Evolutionary conservation across 768 basidiomycete species (phyloP).

Genomic region (Vararia minispora): DNA sequence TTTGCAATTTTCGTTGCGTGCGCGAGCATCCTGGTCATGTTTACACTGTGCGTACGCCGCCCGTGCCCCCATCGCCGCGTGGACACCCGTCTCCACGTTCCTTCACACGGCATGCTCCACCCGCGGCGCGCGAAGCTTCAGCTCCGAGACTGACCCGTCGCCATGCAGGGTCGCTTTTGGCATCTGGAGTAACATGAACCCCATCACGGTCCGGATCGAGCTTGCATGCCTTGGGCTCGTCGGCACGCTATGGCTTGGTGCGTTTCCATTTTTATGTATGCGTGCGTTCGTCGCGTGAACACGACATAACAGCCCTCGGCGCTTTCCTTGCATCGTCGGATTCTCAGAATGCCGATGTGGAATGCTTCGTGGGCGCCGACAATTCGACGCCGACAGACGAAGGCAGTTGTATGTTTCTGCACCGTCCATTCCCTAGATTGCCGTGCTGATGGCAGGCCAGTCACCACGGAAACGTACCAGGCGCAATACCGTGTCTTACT

Average conservation of each 20-base stretch:
- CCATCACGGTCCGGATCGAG: constrained; percentile 70
- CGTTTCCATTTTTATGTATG: constrained; percentile 17
- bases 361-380: constrained; percentile 56
- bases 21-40: constrained; percentile 56
- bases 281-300: background rate
- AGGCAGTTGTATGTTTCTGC: constrained; percentile 50
- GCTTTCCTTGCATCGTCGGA: constrained; percentile 64
- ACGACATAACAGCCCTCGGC: constrained; percentile 50
- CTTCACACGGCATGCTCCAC: no score
- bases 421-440: background rate
- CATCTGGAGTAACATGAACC: constrained; percentile 54
- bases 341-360: constrained; percentile 69
- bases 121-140: no score
- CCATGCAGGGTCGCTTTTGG: constrained; percentile 51
- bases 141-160: constrained; percentile 1
- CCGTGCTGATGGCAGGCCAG: constrained; percentile 26
- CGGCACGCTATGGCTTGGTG: constrained; percentile 74
- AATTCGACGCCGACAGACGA: constrained; percentile 42
- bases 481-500: constrained; percentile 82
- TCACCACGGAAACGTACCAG: constrained; percentile 78
- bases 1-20: constrained; percentile 75
- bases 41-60: constrained; percentile 43
- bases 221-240: constrained; percentile 58
- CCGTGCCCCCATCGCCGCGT: constrained; percentile 1
- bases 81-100: no score